Conservation (phyloP, 805 yeast genomes). For the Sungouiella thailandica region DNA sequence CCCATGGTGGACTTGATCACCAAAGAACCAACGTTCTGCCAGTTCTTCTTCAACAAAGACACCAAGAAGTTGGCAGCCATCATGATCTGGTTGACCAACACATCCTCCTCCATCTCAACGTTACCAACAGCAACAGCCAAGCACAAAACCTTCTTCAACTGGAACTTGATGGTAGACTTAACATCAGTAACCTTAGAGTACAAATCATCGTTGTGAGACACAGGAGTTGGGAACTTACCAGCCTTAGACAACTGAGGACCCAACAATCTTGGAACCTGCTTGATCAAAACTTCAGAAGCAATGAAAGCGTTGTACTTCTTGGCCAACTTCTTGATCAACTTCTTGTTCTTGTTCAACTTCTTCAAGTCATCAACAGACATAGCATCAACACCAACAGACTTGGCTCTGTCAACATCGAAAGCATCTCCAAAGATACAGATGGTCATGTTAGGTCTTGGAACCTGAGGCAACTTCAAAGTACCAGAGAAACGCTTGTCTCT, state of each 20-base stretch:
- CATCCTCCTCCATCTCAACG: slow-evolving; percentile 99
- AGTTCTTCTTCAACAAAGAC: slow-evolving; percentile 99
- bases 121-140: slow-evolving; percentile 99
- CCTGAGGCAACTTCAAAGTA: slow-evolving; percentile 94
- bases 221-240: slow-evolving; percentile 99
- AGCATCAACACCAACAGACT: slow-evolving; percentile 98
- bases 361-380: slow-evolving; percentile 99
- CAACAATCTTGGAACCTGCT: slow-evolving; percentile 99
- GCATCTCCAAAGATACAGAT: slow-evolving; percentile 99
- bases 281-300: slow-evolving; percentile 98
- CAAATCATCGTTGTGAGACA: slow-evolving; percentile 98
- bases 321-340: slow-evolving; percentile 98
- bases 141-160: slow-evolving; percentile 99
- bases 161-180: slow-evolving; percentile 99
- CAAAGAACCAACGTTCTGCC: slow-evolving; percentile 99
- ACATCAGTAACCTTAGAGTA: slow-evolving; percentile 94
- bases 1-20: slow-evolving; percentile 99
- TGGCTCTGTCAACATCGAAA: slow-evolving; percentile 99
- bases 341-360: slow-evolving; percentile 99
- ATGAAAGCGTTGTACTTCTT: slow-evolving; percentile 99
- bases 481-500: slow-evolving; percentile 99
- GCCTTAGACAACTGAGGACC: slow-evolving; percentile 99
- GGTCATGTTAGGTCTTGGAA: slow-evolving; percentile 99
- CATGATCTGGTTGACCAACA: slow-evolving; percentile 94
- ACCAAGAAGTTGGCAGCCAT: slow-evolving; percentile 99